Conservation (phyloP, 495 filamentous ascomycete species). For the Penicillium paradoxum region DNA sequence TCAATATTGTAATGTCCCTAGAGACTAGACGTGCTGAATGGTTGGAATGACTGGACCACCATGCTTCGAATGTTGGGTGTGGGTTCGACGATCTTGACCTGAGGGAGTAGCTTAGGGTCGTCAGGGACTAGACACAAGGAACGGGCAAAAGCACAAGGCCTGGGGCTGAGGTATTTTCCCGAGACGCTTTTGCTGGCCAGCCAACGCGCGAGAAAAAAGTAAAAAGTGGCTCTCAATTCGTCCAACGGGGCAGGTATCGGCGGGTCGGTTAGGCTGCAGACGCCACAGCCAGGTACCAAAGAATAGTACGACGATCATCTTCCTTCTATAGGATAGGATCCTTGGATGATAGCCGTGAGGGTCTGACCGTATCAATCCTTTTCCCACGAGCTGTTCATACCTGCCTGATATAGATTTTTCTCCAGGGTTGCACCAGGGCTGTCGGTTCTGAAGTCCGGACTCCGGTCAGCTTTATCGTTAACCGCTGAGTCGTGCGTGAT, state of each 20-base stretch:
- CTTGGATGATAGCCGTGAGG: conserved; percentile 7
- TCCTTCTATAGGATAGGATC: conserved; percentile 10
- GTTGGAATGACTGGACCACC: not conserved
- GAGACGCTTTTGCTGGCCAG: conserved; percentile 1
- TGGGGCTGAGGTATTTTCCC: conserved; percentile 11
- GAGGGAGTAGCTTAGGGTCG: not conserved
- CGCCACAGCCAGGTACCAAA: conserved; percentile 4
- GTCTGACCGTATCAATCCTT: conserved; percentile 12
- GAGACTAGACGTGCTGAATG: conserved; percentile 3
- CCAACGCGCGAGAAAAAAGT: not conserved
- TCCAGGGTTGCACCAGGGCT: not conserved
- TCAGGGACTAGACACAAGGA: conserved; percentile 5
- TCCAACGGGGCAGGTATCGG: conserved; percentile 15
- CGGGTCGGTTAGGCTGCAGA: conserved; percentile 9
- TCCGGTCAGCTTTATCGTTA: not conserved
- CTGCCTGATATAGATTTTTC: conserved; percentile 3
- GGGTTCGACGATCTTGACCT: conserved; percentile 15
- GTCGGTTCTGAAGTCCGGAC: not conserved
- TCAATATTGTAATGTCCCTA: conserved; percentile 6
- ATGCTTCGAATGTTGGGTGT: not conserved
- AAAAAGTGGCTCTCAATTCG: conserved; percentile 2
- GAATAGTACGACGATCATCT: conserved; percentile 17
- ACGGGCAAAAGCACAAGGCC: not conserved
- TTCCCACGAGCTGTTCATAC: not conserved
- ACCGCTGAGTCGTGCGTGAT: not conserved